A percentile compares a stretch with the other conserved stretches of the same genome.
These are phyloP conservation scores for Lentinula detonsa DNA, from an alignment of 768 basidiomycete genomes.

Conservation along the genomic window DNA sequence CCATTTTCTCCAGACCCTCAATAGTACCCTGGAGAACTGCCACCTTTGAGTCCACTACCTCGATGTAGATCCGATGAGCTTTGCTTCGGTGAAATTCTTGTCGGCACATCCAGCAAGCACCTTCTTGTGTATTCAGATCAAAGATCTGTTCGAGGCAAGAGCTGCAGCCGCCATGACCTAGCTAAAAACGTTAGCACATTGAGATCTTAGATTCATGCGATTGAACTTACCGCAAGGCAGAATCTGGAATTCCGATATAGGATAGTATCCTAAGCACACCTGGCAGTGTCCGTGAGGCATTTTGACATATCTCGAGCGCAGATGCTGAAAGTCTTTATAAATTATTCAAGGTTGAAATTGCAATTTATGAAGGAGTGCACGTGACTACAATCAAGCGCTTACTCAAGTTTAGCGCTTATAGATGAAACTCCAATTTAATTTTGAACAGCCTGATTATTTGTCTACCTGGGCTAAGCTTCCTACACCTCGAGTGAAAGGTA, in stretches of 20 bases:
- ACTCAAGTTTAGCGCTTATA: too few species aligned
- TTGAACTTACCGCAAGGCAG: not conserved
- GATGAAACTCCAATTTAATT: too few species aligned
- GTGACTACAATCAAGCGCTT: too few species aligned
- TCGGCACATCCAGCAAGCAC: not conserved
- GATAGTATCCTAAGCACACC: not conserved
- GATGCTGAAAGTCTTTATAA: not conserved
- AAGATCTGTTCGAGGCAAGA: not conserved
- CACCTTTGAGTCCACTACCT: not conserved
- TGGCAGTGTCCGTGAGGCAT: not conserved
- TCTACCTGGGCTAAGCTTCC: too few species aligned
- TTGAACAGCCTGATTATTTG: too few species aligned
- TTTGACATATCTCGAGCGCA: not conserved
- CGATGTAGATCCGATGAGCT: not conserved
- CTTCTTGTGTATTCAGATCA: not conserved
- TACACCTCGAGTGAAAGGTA: too few species aligned
- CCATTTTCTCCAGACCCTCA: constrained; percentile 3
- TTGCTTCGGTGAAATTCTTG: not conserved
- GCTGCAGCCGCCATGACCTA: not conserved
- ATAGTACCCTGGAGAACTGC: not conserved
- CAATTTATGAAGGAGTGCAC: too few species aligned
- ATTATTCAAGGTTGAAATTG: too few species aligned
- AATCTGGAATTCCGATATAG: not conserved
- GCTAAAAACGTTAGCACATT: not conserved
- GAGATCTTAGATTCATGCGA: not conserved